Conservation (phyloP, 805 yeast species). For the Naumovozyma castellii region DNA sequence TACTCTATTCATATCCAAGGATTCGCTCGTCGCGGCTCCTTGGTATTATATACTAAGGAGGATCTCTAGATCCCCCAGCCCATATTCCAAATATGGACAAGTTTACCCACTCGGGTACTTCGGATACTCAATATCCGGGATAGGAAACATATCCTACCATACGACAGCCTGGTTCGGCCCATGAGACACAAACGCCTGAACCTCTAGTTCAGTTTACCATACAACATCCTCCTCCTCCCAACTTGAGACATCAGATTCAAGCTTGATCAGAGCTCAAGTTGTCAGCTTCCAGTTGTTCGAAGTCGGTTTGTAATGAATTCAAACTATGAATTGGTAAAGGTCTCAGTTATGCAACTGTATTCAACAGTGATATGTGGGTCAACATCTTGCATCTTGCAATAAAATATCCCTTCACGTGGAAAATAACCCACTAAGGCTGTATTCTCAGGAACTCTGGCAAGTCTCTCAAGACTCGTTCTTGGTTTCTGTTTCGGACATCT, state of each 20-base stretch:
- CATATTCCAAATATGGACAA: too few species aligned
- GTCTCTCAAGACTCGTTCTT: background rate
- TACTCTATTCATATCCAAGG: too few species aligned
- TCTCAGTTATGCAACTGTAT: background rate
- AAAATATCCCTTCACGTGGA: background rate
- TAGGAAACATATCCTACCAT: too few species aligned
- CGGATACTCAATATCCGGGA: too few species aligned
- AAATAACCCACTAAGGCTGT: background rate
- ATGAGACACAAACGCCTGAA: too few species aligned
- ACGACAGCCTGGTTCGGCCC: too few species aligned
- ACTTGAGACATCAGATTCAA: background rate
- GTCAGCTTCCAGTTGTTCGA: background rate
- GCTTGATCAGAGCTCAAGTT: background rate
- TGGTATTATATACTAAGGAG: too few species aligned
- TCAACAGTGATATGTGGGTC: background rate
- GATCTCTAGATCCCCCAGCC: too few species aligned
- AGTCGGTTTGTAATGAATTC: background rate
- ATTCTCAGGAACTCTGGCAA: background rate
- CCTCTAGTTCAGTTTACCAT: background rate
- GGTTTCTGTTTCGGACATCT: conserved; percentile 1
- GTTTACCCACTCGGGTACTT: too few species aligned
- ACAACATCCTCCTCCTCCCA: background rate
- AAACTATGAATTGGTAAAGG: background rate
- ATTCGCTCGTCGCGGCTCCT: too few species aligned
- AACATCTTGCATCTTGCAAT: conserved; percentile 2